These are phyloP conservation scores for Tillandsia fasciculata DNA, from an alignment of 176 grass and related monocot genomes.

Conservation along the genomic window DNA sequence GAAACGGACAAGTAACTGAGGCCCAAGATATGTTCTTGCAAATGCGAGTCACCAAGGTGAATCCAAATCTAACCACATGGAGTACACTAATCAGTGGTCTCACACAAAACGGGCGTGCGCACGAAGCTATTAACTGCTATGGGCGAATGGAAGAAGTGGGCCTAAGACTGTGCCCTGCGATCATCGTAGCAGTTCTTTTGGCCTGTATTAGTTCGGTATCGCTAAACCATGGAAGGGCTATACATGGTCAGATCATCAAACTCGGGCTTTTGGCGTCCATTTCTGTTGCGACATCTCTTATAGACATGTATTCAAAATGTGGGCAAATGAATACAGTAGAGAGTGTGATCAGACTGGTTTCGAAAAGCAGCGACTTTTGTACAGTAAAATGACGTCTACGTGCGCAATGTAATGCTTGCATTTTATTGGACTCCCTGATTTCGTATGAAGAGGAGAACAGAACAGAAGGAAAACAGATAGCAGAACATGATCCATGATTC, in stretches of 20 bases:
- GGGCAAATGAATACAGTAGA: not conserved
- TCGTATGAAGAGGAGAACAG: not conserved
- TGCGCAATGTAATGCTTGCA: not conserved
- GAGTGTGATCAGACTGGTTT: not conserved
- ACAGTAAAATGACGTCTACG: not conserved
- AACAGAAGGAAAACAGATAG: not conserved
- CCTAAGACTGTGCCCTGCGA: not conserved
- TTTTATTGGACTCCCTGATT: not conserved
- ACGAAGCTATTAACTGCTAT: constrained; percentile 11
- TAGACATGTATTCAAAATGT: constrained; percentile 2
- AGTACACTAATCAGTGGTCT: constrained; percentile 13
- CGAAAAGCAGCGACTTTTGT: not conserved
- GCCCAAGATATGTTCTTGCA: constrained; percentile 10
- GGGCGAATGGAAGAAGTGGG: constrained; percentile 12
- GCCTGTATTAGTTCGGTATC: constrained; percentile 4
- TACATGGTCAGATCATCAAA: constrained; percentile 17
- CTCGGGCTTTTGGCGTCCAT: not conserved
- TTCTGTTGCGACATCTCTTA: constrained; percentile 12
- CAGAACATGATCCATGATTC: no score
- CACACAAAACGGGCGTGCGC: constrained; percentile 10
- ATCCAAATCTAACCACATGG: constrained; percentile 17
- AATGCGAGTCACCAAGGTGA: constrained; percentile 4
- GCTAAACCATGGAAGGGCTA: constrained; percentile 6
- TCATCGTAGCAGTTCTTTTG: constrained; percentile 9
- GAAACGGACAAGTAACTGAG: constrained; percentile 8